Base-by-base conservation (phyloP, 495 filamentous ascomycete species). In the Penicillium paradoxum region DNA sequence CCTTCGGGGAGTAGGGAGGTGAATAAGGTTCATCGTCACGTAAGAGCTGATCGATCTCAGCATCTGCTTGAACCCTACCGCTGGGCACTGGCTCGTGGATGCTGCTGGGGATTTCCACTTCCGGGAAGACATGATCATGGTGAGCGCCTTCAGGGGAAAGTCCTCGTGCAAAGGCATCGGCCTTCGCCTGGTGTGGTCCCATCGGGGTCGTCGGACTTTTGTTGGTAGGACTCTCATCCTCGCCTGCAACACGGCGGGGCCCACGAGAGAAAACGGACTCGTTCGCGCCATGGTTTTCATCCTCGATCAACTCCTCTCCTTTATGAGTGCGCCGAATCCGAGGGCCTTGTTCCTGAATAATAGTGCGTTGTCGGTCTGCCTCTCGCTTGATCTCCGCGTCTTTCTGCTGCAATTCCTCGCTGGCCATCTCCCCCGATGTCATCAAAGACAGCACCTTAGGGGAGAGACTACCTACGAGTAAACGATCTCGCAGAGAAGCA, bases 321-420 rank as follows among this genome's bases (percentile, higher is more conserved):
- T 97, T 98, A 66, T 97, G 93, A 2, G 92, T 97, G 56, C 87
- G 84, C 59, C 91, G 81, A 50, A 96, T 87, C 4, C 91, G 83
- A 6, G 92, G 93, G 0, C 82, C 83, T 57, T 91, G 84, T 33
- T 95, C 89, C 34, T 89, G 83, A 27, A 91, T 79, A 45, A 95
- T 82, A 43, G 91, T 88, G 45, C 90, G 83, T 57, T 96, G 91
- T 56, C 93, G 87, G 55, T 97, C 93, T 1, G 86, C 83, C 64
- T 91, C 86, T 45, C 84, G 79, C 58, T 84, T 83, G 69, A 88
- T 84, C 51, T 80, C 76, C 11, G 88, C 88, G 43, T 81, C 85
- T 69, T 88, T 83, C 48, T 83, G 82, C 69, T 96, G 88, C 58
- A 88, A 76, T 62, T 97, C 90, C 67, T 95, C 88, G 53, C 88